These are phyloP conservation scores for Posidonia oceanica DNA, from an alignment of 116 monocot species.

Conservation along the genomic window DNA sequence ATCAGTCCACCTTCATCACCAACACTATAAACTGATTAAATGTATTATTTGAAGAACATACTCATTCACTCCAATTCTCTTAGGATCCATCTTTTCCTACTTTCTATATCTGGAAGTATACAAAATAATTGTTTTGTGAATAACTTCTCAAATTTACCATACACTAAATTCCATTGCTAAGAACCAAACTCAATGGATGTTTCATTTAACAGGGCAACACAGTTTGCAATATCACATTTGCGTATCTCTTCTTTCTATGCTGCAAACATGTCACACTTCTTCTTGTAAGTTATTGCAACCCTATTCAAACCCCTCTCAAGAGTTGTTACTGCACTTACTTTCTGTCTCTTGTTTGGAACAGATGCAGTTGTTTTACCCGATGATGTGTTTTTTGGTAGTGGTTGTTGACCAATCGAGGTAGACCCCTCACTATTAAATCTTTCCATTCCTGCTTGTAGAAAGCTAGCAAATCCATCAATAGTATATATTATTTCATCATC, in stretches of 20 bases:
- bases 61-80: too few species aligned
- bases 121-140: neutral
- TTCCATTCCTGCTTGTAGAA: too few species aligned
- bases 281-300: neutral
- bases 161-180: too few species aligned
- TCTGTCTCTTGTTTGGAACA: neutral
- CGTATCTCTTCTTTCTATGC: neutral
- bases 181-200: neutral
- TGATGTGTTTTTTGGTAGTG: neutral
- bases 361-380: neutral
- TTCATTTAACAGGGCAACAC: neutral
- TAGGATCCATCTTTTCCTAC: neutral
- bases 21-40: too few species aligned
- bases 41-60: too few species aligned
- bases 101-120: neutral
- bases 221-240: neutral
- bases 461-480: too few species aligned
- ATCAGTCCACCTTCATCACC: neutral
- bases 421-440: too few species aligned
- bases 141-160: too few species aligned
- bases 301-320: neutral
- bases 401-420: too few species aligned
- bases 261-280: neutral
- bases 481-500: too few species aligned
- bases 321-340: neutral